phyloP scores from a whole-genome alignment of 1,284 basidiomycete genomes.

The Volvariella volvacea region DNA sequence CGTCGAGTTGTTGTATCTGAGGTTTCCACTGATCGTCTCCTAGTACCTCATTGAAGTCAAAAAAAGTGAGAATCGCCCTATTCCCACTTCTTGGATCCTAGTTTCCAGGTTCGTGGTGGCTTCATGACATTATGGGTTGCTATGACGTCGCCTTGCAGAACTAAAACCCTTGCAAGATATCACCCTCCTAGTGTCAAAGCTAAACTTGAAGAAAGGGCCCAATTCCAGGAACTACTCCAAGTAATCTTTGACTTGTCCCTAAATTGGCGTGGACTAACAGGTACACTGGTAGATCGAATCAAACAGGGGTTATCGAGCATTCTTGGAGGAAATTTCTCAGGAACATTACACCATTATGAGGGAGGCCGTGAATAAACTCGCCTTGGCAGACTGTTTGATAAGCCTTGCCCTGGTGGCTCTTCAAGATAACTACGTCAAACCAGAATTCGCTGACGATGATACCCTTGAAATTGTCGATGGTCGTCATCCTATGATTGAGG shows the following conservation, averaged over 20 bases:
- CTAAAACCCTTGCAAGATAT: constrained; percentile 74
- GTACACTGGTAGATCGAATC: constrained; percentile 41
- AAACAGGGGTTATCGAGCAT: constrained; percentile 58
- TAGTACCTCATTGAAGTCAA: constrained; percentile 79
- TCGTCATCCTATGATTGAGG: constrained; percentile 81
- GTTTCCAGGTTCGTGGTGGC: constrained; percentile 53
- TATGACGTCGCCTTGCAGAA: constrained; percentile 36
- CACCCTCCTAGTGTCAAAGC: constrained; percentile 69
- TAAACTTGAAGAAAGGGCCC: constrained; percentile 71
- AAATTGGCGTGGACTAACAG: too few relatives aligned
- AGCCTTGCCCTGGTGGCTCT: constrained; percentile 67
- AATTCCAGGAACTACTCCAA: constrained; percentile 70
- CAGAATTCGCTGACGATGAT: constrained; percentile 54
- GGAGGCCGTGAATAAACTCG: constrained; percentile 72
- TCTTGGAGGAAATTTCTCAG: constrained; percentile 62
- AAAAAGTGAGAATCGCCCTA: constrained; percentile 61
- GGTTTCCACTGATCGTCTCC: constrained; percentile 1
- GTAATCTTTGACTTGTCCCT: constrained; percentile 22
- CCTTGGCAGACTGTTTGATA: constrained; percentile 72
- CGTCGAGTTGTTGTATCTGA: constrained; percentile 10
- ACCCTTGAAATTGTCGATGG: constrained; percentile 64
- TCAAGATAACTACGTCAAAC: constrained; percentile 70
- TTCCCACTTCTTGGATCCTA: constrained; percentile 78
- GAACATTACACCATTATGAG: constrained; percentile 68
- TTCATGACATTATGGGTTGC: constrained; percentile 1